Evolutionary conservation across 345 rosid species (phyloP).

Genomic region (Fremontodendron californicum): DNA sequence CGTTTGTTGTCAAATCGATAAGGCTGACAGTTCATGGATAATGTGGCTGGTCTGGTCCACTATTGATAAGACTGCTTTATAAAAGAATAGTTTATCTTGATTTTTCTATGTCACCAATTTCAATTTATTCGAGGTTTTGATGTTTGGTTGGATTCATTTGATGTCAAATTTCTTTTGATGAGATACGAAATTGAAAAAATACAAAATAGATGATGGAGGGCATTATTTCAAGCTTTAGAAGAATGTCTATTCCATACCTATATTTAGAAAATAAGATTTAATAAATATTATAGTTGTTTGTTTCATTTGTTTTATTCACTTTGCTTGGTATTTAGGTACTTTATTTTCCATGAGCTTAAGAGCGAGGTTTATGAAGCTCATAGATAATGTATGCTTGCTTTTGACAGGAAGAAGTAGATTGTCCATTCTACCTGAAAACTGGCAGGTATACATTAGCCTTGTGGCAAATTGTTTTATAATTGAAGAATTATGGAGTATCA

Average conservation of each 20-base stretch:
- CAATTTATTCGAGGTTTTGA: background rate
- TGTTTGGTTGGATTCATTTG: background rate
- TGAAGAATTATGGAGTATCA: background rate
- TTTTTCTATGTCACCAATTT: background rate
- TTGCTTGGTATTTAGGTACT: background rate
- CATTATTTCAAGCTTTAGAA: background rate
- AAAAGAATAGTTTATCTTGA: background rate
- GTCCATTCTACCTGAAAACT: conserved; percentile 92
- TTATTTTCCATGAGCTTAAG: background rate
- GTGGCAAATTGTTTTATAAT: background rate
- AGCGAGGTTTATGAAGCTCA: background rate
- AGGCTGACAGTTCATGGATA: background rate
- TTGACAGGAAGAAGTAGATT: conserved; percentile 83
- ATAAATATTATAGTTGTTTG: background rate
- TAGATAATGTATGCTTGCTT: conserved; percentile 10
- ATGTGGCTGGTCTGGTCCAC: background rate
- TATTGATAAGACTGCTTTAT: background rate
- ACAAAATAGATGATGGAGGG: background rate
- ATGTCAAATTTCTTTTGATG: background rate
- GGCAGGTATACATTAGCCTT: conserved; percentile 59
- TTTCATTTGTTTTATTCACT: background rate
- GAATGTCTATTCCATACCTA: background rate
- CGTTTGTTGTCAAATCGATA: background rate
- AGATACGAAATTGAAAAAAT: background rate
- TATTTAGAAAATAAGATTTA: background rate